These are phyloP conservation scores for Pisolithus orientalis DNA, from an alignment of 768 basidiomycete genomes.

Conservation along the genomic window DNA sequence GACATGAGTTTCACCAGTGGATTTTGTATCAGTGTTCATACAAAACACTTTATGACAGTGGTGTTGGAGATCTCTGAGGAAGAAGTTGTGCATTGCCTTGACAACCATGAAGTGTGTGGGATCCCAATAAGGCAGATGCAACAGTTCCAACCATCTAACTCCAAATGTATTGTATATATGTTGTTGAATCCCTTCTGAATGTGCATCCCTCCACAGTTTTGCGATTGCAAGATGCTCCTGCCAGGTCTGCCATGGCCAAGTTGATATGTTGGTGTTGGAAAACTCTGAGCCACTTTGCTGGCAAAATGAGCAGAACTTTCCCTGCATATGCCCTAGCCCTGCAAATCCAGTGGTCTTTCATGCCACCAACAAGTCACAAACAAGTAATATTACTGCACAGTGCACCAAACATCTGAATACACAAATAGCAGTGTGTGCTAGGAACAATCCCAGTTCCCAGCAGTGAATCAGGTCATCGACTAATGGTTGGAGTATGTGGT, in stretches of 20 bases:
- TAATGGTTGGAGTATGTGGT: slow-evolving; percentile 32
- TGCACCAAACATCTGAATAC: slow-evolving; percentile 22
- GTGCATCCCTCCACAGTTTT: slow-evolving; percentile 8
- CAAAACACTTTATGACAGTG: slow-evolving; percentile 13
- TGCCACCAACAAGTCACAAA: slow-evolving; percentile 19
- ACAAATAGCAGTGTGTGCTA: slow-evolving; percentile 17
- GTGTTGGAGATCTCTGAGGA: slow-evolving; percentile 12
- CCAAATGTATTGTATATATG: slow-evolving; percentile 13
- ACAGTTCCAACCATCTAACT: slow-evolving; percentile 24
- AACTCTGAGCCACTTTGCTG: slow-evolving; percentile 5
- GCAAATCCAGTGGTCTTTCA: slow-evolving; percentile 20
- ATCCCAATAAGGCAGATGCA: slow-evolving; percentile 32
- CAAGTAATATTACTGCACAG: slow-evolving; percentile 22
- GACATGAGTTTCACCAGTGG: not conserved
- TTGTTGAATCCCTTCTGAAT: slow-evolving; percentile 8
- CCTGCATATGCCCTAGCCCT: not conserved
- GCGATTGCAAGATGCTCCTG: slow-evolving; percentile 14
- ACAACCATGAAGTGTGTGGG: slow-evolving; percentile 21
- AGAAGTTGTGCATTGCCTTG: slow-evolving; percentile 36
- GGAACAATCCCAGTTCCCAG: slow-evolving; percentile 28
- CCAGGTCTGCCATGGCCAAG: slow-evolving; percentile 12
- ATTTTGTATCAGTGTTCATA: slow-evolving; percentile 5
- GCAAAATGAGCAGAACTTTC: slow-evolving; percentile 22
- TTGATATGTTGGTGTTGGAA: slow-evolving; percentile 13
- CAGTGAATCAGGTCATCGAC: slow-evolving; percentile 30